Conservation (phyloP, 2,329 filamentous ascomycete species). For the Aureobasidium sp. region DNA sequence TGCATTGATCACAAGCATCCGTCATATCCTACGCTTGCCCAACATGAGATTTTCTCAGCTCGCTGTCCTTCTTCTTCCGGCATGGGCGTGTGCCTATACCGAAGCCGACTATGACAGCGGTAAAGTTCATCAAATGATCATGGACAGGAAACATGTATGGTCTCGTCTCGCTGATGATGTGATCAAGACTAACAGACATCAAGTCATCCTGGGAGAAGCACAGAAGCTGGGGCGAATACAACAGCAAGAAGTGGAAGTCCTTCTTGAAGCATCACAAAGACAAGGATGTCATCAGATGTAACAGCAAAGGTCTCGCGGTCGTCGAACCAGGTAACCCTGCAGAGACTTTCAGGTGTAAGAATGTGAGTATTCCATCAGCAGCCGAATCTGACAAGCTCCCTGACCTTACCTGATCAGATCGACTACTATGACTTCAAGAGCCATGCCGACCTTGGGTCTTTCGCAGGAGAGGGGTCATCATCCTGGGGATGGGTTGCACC, state of each 20-base stretch:
- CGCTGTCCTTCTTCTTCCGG: constrained; percentile 2
- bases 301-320: constrained; percentile 36
- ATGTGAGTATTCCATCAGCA: constrained; percentile 19
- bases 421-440: constrained; percentile 52
- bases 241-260: constrained; percentile 19
- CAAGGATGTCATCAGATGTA: constrained; percentile 27
- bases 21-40: background rate
- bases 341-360: constrained; percentile 45
- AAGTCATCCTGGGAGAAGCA: constrained; percentile 20
- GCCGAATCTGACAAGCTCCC: background rate
- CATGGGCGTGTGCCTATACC: constrained; percentile 9
- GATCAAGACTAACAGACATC: background rate
- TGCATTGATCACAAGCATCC: background rate
- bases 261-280: constrained; percentile 17
- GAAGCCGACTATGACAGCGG: constrained; percentile 15
- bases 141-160: constrained; percentile 14
- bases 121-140: constrained; percentile 16
- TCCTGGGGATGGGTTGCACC: constrained; percentile 51
- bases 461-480: constrained; percentile 36
- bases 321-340: constrained; percentile 38
- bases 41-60: constrained; percentile 13
- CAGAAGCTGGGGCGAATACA: constrained; percentile 22
- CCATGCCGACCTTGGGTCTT: constrained; percentile 48
- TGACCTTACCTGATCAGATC: constrained; percentile 26
- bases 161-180: no score